Evolutionary conservation across 1,284 basidiomycete genomes (phyloP).

Genomic region (Cutaneotrichosporon sp.): DNA sequence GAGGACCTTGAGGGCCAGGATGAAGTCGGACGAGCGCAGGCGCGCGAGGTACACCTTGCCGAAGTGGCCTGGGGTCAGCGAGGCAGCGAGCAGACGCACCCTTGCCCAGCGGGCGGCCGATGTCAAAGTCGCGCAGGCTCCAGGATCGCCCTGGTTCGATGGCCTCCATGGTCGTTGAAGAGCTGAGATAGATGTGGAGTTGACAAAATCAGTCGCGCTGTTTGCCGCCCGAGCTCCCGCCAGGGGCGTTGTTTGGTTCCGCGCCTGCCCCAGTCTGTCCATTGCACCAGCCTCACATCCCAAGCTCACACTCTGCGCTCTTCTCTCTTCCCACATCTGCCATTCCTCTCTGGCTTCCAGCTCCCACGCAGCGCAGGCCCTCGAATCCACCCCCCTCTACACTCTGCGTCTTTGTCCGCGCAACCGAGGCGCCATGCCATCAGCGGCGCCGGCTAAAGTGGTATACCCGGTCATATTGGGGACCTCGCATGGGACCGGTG

Average conservation of each 20-base stretch:
- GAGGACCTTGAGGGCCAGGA: constrained; percentile 26
- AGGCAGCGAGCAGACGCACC: constrained; percentile 62
- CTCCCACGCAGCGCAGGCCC: no score
- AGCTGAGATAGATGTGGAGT: no score
- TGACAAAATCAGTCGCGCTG: constrained; percentile 9
- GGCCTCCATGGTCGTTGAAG: no score
- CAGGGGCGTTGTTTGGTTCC: constrained; percentile 8
- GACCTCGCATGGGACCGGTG: no score
- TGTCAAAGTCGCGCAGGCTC: constrained; percentile 67
- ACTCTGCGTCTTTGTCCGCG: neutral
- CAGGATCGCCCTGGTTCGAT: neutral
- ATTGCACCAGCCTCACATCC: no score
- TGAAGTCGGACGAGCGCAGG: constrained; percentile 64
- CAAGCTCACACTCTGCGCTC: no score
- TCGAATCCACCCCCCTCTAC: no score
- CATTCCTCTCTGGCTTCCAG: no score
- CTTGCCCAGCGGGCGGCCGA: constrained; percentile 91
- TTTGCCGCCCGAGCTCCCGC: neutral
- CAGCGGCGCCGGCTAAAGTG: neutral
- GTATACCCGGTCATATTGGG: neutral
- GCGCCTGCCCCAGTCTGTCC: neutral
- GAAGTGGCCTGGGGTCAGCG: constrained; percentile 57
- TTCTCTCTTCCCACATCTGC: no score
- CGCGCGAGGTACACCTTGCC: constrained; percentile 97
- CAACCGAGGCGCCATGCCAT: neutral